Conservation (phyloP, 768 basidiomycete species). For the Mycena olivaceomarginata region DNA sequence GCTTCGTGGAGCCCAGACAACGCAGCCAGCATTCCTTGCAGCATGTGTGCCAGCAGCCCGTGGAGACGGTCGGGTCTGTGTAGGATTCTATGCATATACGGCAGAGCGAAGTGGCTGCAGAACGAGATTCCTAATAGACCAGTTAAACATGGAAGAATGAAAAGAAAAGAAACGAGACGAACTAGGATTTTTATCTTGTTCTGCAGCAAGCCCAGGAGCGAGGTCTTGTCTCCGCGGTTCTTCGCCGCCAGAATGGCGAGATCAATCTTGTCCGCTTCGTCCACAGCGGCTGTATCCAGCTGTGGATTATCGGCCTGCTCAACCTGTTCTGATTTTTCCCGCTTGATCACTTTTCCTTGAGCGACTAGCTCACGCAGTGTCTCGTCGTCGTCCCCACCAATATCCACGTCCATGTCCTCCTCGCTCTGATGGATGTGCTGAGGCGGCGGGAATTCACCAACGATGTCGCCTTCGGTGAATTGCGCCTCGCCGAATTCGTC, state of each 20-base stretch:
- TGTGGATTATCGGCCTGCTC: conserved; percentile 49
- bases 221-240: conserved; percentile 66
- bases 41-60: conserved; percentile 93
- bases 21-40: conserved; percentile 90
- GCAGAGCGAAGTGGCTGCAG: conserved; percentile 71
- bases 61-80: conserved; percentile 85
- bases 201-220: conserved; percentile 74
- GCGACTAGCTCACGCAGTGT: conserved; percentile 73
- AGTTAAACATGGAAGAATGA: conserved; percentile 29
- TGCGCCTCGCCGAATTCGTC: conserved; percentile 87
- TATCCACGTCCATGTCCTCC: conserved; percentile 63
- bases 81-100: conserved; percentile 90
- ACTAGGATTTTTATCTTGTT: conserved; percentile 77
- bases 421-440: conserved; percentile 46
- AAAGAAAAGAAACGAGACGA: conserved; percentile 47
- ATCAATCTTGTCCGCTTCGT: conserved; percentile 68
- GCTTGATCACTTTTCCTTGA: conserved; percentile 64
- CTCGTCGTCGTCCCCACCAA: conserved; percentile 64
- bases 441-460: conserved; percentile 54
- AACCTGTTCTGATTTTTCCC: conserved; percentile 45
- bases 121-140: conserved; percentile 64
- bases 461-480: conserved; percentile 85
- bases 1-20: conserved; percentile 88
- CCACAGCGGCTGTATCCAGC: conserved; percentile 56
- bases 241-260: conserved; percentile 69